Base-by-base conservation (phyloP, 129 eudicot genomes). In the Gnaphalium uliginosum region DNA sequence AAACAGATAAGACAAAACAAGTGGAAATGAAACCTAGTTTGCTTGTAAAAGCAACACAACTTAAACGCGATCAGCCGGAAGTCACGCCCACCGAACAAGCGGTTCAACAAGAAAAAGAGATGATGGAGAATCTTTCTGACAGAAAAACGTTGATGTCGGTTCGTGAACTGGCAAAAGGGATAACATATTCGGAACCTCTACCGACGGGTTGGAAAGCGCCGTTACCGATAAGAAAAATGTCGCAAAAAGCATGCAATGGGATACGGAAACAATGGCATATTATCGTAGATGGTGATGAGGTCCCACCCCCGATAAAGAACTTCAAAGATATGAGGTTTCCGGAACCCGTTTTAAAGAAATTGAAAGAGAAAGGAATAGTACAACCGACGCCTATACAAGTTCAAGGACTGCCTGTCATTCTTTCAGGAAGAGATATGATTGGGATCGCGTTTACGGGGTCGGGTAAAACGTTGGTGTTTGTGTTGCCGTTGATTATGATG, bases 361-460 rank as follows among this genome's bases (percentile, higher is more conserved):
- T 92, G 64, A 86, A 89, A 82, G 87, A 69, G 11, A 92, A 92
- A 74, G 97, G 96, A 59, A 92, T 92, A 17, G 86, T 89, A 57
- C 88, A 81, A 53, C 97, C 96, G 0, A 92, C 96, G 4, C 92
- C 96, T 4, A 92, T 92, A 35, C 97, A 92, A 77, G 93, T 92
- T 25, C 96, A 92, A 84, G 98, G 98, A 7, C 76, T 92, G 11
- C 96, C 98, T 0, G 96, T 87, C 13, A 87, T 92, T 81, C 69
- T 89, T 69, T 81, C 96, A 0, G 97, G 96, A 19, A 76, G 96
- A 26, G 96, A 92, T 72, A 89, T 92, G 96, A 89, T 92, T 59
- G 97, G 96, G 39, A 89, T 92, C 41, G 96, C 96, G 0, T 91
- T 89, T 85, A 91, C 92, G 8, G 97, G 97, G 2, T 88, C 96